Conservation (phyloP, 257 asterid species). For the Fraxinus excelsior region DNA sequence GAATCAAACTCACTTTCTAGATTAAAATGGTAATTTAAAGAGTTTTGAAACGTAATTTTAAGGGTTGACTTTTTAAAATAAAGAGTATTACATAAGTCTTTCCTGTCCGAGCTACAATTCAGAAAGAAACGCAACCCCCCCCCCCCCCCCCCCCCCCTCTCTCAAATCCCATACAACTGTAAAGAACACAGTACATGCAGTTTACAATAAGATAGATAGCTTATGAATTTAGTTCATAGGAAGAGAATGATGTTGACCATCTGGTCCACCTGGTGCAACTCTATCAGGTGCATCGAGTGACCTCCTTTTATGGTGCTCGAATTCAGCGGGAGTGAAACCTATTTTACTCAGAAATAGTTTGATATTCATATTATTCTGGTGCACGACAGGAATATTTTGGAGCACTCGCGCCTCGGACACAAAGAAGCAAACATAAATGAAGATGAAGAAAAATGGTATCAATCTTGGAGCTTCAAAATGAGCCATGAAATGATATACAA, state of each 20-base stretch:
- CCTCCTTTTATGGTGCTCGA: constrained; percentile 35
- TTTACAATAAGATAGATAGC: too few relatives aligned
- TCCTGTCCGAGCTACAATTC: too few relatives aligned
- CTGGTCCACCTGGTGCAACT: constrained; percentile 50
- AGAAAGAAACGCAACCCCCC: too few relatives aligned
- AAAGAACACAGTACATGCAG: neutral
- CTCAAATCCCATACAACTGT: neutral
- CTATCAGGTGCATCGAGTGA: constrained; percentile 28
- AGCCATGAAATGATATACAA: constrained; percentile 30
- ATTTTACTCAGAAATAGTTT: constrained; percentile 29
- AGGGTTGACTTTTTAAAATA: too few relatives aligned
- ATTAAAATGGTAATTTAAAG: too few relatives aligned
- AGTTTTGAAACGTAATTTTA: too few relatives aligned
- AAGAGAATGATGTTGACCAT: constrained; percentile 43
- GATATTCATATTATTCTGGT: constrained; percentile 8
- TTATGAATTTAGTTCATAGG: neutral
- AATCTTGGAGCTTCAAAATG: constrained; percentile 2
- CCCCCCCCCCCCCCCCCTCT: neutral
- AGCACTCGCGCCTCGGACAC: constrained; percentile 33
- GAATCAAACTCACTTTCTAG: too few relatives aligned
- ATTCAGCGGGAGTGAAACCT: constrained; percentile 32
- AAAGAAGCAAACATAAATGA: neutral
- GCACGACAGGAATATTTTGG: neutral
- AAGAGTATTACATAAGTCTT: too few relatives aligned
- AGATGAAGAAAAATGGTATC: constrained; percentile 2